Evolutionary conservation across 768 basidiomycete genomes (phyloP), one percentile per base, ranked within the genome.

Genomic region (Leccinum barrowsii): DNA sequence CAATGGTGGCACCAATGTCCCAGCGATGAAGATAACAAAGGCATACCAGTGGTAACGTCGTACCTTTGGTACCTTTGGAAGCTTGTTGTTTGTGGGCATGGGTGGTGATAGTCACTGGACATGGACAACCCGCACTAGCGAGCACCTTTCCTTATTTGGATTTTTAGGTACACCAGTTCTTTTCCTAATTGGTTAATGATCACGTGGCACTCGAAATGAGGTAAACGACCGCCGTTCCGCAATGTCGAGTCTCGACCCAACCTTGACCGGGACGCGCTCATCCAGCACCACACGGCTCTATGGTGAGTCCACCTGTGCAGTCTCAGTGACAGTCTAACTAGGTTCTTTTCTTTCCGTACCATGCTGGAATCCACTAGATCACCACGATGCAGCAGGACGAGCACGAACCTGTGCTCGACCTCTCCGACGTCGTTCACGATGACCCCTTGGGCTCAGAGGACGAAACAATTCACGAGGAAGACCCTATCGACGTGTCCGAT

Each of bases 1-100:
- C 28, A 98, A 80, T 28, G 94, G 94, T 8, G 94, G 94, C 57
- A 98, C 85, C 52, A 98, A 78, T 1, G 92, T 89, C n/a, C 94
- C 95, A 57, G 91, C 73, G 53, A 97, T 83, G 74, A 94, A 94
- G 34, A 98, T 80, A 11, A 94, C 40, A 58, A 89, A 85, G 13
- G 85, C 76, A 71, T 87, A 96, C 28, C 86, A 93, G 79, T 96
- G 93, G 68, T 92, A 81, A 44, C 80, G 80, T 70, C 80, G 84
- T 24, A 65, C 22, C 57, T 73, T 67, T 17, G 92, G 90, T 52
- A 79, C 85, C 50, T 86, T 71, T 57, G 85, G 82, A 52, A 83
- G 73, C 67, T 89, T 89, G 3, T 56, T 59, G 47, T 55, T 74
- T 55, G 78, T 70, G 34, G 69, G 72, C 72, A 70, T 77, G 22